Evolutionary conservation across 345 rosid species (phyloP), one percentile per base, ranked within the genome.

Genomic region (Linum lewisii): DNA sequence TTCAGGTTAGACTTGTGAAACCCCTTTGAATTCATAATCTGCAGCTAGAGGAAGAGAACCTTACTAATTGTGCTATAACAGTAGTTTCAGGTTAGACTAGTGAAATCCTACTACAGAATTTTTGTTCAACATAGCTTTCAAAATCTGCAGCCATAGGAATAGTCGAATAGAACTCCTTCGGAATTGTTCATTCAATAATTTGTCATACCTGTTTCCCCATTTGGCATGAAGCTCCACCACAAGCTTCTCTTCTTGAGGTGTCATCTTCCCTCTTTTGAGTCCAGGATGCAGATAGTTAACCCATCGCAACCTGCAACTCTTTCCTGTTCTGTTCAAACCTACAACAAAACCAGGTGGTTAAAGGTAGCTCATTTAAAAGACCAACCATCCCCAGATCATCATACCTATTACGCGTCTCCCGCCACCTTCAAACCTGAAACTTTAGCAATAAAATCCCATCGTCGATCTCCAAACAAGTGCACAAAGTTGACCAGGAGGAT

Each of bases 341-440:
- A 84, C 87, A 89, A 77, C 79, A 87, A 81, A 79, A 81, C 75
- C 76, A 80, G 52, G 74, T 57, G 70, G 78, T 79, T 70, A 82
- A 80, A 62, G 74, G 81, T 63, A 63, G 82, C 72, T 75, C 82
- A 75, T 70, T 69, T 66, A 70, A 68, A 59, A 75, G 79, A 66
- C 78, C 80, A 61, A 69, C 74, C 75, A 78, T 75, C 79, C 58
- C 75, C 78, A 66, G 62, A 73, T 62, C 73, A 73, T 25, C 90
- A 70, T 82, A 87, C 97, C 94, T 87, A 87, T 58, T 71, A 77
- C 61, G 67, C 79, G 78, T 84, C 97, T 84, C 99, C 99, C 99
- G 75, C 99, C 99, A 87, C 97, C 97, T 87, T 89, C 97, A 93
- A 93, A 93, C 99, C 99, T 93, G 99, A 93, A 73, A 93, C 92